Evolutionary conservation across 768 basidiomycete genomes (phyloP).

Genomic region (Tricholoma sp.): DNA sequence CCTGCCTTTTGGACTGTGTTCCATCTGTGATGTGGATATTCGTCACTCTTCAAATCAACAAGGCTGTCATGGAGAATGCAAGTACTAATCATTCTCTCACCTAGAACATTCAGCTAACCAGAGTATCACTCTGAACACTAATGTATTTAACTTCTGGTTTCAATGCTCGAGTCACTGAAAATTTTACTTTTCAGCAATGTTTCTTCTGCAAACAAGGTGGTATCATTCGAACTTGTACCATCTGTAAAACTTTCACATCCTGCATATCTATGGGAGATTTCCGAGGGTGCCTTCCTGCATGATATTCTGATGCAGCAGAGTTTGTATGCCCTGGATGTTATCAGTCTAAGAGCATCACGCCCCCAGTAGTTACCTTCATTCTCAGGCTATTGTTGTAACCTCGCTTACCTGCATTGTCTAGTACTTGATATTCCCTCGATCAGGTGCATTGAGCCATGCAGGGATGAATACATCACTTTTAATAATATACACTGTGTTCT

Average conservation of each 20-base stretch:
- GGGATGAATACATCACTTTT: not conserved
- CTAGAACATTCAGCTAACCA: not conserved
- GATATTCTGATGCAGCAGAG: not conserved
- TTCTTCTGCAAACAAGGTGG: not conserved
- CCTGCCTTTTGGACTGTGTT: not conserved
- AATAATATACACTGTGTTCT: not conserved
- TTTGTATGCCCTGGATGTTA: too few species aligned
- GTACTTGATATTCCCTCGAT: not conserved
- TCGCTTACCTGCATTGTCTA: not conserved
- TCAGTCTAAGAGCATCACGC: too few species aligned
- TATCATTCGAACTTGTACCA: not conserved
- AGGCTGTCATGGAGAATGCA: not conserved
- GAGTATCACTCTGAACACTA: not conserved
- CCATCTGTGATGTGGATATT: not conserved
- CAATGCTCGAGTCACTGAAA: not conserved
- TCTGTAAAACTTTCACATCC: not conserved
- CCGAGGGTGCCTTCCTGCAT: not conserved
- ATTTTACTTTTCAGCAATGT: not conserved
- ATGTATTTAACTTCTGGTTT: not conserved
- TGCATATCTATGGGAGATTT: not conserved
- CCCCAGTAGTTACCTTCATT: too few species aligned
- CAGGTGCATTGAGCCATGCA: not conserved
- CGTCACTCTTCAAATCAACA: not conserved
- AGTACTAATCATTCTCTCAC: not conserved
- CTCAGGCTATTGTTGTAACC: too few species aligned